These are phyloP conservation scores for Dioscorea cayenensis DNA, from an alignment of 116 monocot species.

Conservation along the genomic window DNA sequence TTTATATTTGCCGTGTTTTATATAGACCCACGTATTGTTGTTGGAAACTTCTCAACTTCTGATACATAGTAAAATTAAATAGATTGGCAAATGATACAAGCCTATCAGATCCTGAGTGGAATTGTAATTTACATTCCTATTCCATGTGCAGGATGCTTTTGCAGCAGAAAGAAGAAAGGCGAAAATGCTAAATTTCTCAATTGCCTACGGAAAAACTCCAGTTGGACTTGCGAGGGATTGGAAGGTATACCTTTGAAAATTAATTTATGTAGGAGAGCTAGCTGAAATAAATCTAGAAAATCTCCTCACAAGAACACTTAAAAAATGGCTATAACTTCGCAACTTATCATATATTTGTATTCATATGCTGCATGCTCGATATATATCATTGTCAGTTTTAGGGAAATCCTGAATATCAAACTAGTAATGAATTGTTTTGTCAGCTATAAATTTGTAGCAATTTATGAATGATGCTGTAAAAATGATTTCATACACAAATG, in stretches of 20 bases:
- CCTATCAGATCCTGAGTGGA: not conserved
- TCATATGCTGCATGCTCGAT: too few relatives aligned
- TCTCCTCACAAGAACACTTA: too few relatives aligned
- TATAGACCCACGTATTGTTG: too few relatives aligned
- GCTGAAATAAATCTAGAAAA: too few relatives aligned
- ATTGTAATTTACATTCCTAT: slow-evolving; percentile 7
- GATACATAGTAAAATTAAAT: not conserved
- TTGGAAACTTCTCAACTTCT: not conserved
- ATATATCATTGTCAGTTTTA: too few relatives aligned
- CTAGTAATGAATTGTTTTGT: not conserved
- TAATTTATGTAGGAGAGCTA: not conserved
- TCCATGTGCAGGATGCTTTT: slow-evolving; percentile 69
- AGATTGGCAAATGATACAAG: not conserved
- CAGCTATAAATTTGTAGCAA: not conserved
- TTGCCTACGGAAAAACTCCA: slow-evolving; percentile 97
- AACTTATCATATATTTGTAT: too few relatives aligned
- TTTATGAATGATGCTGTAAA: not conserved
- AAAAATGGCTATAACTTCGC: too few relatives aligned
- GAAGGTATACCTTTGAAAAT: slow-evolving; percentile 46
- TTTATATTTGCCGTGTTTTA: not conserved
- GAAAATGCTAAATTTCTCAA: slow-evolving; percentile 98
- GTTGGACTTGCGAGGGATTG: slow-evolving; percentile 83
- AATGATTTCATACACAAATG: not conserved
- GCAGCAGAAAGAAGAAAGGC: slow-evolving; percentile 96
- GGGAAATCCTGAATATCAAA: too few relatives aligned